A percentile compares a stretch with the other conserved stretches of the same genome.
phyloP scores from a whole-genome alignment of 2,329 filamentous ascomycete genomes.

The Arthrobotrys megalospora region DNA sequence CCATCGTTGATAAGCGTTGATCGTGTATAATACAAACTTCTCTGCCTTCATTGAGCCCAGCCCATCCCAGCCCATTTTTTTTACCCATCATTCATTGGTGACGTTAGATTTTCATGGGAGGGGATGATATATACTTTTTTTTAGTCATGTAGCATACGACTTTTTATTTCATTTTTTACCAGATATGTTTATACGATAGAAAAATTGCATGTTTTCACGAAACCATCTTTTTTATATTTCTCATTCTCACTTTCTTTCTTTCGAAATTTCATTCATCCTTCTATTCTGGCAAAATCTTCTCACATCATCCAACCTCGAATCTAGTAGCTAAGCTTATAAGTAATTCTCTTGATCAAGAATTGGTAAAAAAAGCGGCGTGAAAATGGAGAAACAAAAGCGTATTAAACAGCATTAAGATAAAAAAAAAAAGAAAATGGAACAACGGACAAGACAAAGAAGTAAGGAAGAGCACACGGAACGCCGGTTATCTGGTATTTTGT shows the following conservation, averaged over 20 bases:
- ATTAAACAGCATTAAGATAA: neutral
- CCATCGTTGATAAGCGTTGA: constrained; percentile 45
- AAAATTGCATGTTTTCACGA: neutral
- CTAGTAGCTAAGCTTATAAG: too few relatives aligned
- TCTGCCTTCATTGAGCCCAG: constrained; percentile 23
- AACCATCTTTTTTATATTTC: neutral
- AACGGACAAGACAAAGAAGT: neutral
- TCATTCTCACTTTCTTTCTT: too few relatives aligned
- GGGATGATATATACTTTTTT: neutral
- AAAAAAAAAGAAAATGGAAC: neutral
- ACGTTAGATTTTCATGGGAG: neutral
- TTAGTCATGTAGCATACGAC: constrained; percentile 7
- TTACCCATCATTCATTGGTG: neutral
- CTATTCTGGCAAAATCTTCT: too few relatives aligned
- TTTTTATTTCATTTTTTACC: too few relatives aligned
- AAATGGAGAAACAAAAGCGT: neutral
- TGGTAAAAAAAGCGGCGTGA: neutral
- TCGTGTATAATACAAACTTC: constrained; percentile 54
- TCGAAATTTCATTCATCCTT: too few relatives aligned
- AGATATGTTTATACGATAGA: neutral
- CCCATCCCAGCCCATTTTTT: neutral
- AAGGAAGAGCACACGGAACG: constrained; percentile 39
- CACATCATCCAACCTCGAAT: too few relatives aligned
- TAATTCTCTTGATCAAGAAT: too few relatives aligned
- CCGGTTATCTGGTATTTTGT: constrained; percentile 58